Evolutionary conservation across 78 protist genomes (phyloP).

Genomic region (Protostelium mycophagum): DNA sequence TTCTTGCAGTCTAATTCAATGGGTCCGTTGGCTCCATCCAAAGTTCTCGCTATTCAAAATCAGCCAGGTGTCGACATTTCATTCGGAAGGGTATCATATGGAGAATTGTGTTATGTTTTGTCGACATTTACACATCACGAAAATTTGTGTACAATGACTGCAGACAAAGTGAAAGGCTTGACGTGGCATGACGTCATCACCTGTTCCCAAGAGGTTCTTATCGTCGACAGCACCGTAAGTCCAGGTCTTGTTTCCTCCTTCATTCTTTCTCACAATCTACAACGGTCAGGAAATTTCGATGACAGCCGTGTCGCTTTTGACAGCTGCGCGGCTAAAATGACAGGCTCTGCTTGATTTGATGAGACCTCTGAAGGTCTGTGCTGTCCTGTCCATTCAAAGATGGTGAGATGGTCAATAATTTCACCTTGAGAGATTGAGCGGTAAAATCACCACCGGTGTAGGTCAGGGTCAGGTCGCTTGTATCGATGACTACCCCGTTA

Average conservation of each 20-base stretch:
- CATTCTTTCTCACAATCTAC: background rate
- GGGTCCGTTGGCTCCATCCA: constrained; percentile 5
- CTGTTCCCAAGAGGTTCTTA: constrained; percentile 28
- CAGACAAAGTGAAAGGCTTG: background rate
- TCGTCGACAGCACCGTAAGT: background rate
- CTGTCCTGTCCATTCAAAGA: too few species aligned
- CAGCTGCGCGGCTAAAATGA: too few species aligned
- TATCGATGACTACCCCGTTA: background rate
- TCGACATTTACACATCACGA: too few species aligned
- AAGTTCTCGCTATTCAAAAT: constrained; percentile 14
- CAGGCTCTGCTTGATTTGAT: too few species aligned
- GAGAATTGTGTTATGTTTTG: too few species aligned
- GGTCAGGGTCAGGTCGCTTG: background rate
- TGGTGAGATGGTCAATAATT: background rate
- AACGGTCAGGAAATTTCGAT: background rate
- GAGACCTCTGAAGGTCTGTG: too few species aligned
- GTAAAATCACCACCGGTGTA: background rate
- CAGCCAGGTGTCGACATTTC: too few species aligned
- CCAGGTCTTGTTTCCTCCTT: too few species aligned
- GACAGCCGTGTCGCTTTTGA: too few species aligned
- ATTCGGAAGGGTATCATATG: too few species aligned
- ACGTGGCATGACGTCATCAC: background rate
- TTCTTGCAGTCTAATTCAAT: constrained; percentile 17
- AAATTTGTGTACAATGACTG: too few species aligned
- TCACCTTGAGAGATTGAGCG: background rate